Conservation (phyloP, 495 filamentous ascomycete species). For the Thozetella sp. region DNA sequence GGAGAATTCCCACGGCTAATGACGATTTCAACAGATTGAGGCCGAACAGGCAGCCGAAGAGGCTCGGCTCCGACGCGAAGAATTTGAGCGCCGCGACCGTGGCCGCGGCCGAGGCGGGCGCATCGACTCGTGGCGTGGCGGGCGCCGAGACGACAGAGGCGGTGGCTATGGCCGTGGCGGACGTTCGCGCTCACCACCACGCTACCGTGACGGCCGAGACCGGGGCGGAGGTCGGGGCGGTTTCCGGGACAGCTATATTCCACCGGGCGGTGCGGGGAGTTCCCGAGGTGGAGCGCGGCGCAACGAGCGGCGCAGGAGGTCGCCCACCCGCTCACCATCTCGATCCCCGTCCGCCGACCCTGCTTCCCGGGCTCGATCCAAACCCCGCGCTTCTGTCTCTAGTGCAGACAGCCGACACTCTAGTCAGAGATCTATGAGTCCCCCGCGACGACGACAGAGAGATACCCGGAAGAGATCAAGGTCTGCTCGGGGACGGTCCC, state of each 20-base stretch:
- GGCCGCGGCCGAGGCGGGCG: constrained; percentile 59
- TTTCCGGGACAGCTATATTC: constrained; percentile 29
- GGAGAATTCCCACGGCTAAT: constrained; percentile 11
- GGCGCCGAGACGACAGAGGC: constrained; percentile 49
- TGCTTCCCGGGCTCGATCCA: background rate
- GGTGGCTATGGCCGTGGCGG: constrained; percentile 42
- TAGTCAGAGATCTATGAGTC: constrained; percentile 33
- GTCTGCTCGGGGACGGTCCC: constrained; percentile 28
- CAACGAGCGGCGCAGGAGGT: constrained; percentile 29
- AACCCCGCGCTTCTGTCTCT: background rate
- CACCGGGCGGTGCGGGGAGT: constrained; percentile 19
- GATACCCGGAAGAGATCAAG: constrained; percentile 41
- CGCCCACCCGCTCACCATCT: constrained; percentile 29
- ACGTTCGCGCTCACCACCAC: constrained; percentile 66
- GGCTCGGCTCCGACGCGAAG: constrained; percentile 63
- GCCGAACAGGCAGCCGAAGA: constrained; percentile 82
- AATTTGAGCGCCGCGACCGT: constrained; percentile 60
- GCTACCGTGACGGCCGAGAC: constrained; percentile 34
- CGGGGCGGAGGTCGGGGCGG: constrained; percentile 18
- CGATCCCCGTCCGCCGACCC: background rate
- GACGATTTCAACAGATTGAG: constrained; percentile 60
- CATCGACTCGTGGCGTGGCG: constrained; percentile 31
- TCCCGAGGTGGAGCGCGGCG: constrained; percentile 22
- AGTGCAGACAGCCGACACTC: constrained; percentile 27
- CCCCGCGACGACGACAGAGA: constrained; percentile 33